Percentiles rank a stretch among this genome's conserved stretches.
Evolutionary conservation across 352 stramenopile species (phyloP).

Genomic region (Globisporangium rhizosaccharum): DNA sequence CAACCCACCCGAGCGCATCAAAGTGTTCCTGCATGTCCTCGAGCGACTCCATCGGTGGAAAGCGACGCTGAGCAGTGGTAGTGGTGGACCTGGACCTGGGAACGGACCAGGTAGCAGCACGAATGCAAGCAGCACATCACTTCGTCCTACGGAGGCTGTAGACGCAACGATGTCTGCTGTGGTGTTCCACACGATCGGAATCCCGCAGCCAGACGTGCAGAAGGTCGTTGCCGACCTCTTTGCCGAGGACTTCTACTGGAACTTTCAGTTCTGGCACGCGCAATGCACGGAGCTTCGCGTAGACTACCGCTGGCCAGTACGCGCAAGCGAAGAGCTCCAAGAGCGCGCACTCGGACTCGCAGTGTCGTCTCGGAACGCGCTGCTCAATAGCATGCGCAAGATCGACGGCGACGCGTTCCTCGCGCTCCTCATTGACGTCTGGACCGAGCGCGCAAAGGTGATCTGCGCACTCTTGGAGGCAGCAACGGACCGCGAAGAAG

Average conservation of each 20-base stretch:
- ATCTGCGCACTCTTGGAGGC: constrained; percentile 43
- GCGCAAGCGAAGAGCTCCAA: constrained; percentile 57
- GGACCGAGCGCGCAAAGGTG: constrained; percentile 47
- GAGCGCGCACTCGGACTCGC: constrained; percentile 36
- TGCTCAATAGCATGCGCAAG: constrained; percentile 56
- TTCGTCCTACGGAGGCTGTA: background rate
- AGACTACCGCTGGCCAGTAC: constrained; percentile 40
- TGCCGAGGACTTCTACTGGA: constrained; percentile 71
- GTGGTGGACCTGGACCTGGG: constrained; percentile 2
- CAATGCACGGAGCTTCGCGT: constrained; percentile 57
- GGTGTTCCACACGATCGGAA: constrained; percentile 69
- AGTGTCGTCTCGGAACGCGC: constrained; percentile 40
- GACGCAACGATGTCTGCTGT: constrained; percentile 30
- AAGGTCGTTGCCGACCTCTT: constrained; percentile 66
- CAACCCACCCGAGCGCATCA: constrained; percentile 64
- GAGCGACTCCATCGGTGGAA: constrained; percentile 63
- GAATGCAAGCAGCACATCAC: background rate
- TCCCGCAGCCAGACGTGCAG: constrained; percentile 48
- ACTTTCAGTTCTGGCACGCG: constrained; percentile 66
- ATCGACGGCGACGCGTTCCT: constrained; percentile 75
- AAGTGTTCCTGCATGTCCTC: constrained; percentile 61
- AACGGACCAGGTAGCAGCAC: background rate
- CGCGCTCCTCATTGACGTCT: constrained; percentile 53
- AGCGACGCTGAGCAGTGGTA: background rate
- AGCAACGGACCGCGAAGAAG: constrained; percentile 56